Percentiles rank a stretch among this genome's conserved stretches.
Conservation (phyloP, 495 filamentous ascomycete species). For the Cairneyella variabilis region DNA sequence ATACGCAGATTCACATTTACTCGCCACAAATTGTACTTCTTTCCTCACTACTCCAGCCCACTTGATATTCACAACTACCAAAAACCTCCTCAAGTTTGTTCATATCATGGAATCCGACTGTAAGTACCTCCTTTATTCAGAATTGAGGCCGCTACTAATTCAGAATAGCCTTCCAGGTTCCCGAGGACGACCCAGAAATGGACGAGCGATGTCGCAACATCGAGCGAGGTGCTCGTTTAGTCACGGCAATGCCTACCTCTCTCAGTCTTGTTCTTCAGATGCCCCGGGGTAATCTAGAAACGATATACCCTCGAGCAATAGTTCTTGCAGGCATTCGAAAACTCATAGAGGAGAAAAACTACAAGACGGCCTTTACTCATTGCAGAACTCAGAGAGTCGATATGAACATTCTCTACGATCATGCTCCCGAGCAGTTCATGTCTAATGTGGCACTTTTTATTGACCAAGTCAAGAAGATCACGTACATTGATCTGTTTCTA, state of each 20-base stretch:
- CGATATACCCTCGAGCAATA: conserved; percentile 88
- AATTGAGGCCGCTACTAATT: conserved; percentile 5
- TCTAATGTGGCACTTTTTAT: conserved; percentile 71
- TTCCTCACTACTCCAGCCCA: conserved; percentile 79
- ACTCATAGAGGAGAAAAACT: conserved; percentile 74
- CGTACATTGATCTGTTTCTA: conserved; percentile 87
- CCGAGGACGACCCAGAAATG: conserved; percentile 80
- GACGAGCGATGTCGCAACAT: conserved; percentile 92
- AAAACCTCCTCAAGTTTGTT: conserved; percentile 89
- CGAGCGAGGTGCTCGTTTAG: conserved; percentile 80
- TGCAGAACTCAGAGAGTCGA: conserved; percentile 93
- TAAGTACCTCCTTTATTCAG: conserved; percentile 32
- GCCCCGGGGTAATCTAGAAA: conserved; percentile 93
- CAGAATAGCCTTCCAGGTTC: conserved; percentile 67
- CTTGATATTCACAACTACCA: conserved; percentile 85
- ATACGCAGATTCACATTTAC: conserved; percentile 67
- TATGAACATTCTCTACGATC: conserved; percentile 97
- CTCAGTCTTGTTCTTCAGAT: conserved; percentile 85
- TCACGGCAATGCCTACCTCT: conserved; percentile 84
- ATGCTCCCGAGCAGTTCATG: conserved; percentile 80
- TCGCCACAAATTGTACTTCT: conserved; percentile 86
- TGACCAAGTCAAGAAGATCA: conserved; percentile 78
- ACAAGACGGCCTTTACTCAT: conserved; percentile 75
- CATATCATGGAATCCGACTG: conserved; percentile 68
- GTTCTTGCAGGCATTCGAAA: conserved; percentile 83